These are phyloP conservation scores for Apodospora peruviana DNA, from an alignment of 495 filamentous ascomycete genomes.

Conservation along the genomic window DNA sequence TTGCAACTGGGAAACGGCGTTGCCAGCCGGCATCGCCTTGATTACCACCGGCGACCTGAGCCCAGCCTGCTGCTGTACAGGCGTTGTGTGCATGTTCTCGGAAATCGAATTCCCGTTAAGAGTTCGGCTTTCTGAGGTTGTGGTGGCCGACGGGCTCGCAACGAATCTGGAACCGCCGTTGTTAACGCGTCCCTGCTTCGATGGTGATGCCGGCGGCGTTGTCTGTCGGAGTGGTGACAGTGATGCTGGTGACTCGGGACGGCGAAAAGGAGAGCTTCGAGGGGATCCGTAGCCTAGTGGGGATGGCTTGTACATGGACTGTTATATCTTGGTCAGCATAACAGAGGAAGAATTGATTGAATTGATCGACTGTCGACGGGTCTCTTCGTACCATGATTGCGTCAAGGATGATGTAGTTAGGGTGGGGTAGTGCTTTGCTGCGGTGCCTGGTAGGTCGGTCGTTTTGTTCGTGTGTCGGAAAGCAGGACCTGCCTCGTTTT, in stretches of 20 bases:
- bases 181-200: slow-evolving; percentile 27
- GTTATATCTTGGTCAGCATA: not conserved
- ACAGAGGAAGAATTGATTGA: no score
- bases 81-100: slow-evolving; percentile 20
- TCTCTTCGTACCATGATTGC: slow-evolving; percentile 6
- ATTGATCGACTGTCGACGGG: no score
- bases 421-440: not conserved
- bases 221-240: slow-evolving; percentile 43
- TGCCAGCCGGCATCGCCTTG: slow-evolving; percentile 25
- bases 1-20: slow-evolving; percentile 57
- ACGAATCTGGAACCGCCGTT: slow-evolving; percentile 39
- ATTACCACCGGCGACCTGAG: slow-evolving; percentile 3
- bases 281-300: slow-evolving; percentile 44
- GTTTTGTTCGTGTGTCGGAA: not conserved
- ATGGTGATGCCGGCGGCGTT: slow-evolving; percentile 41
- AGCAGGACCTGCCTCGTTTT: not conserved
- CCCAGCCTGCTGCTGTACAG: slow-evolving; percentile 4
- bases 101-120: slow-evolving; percentile 22
- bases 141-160: slow-evolving; percentile 20
- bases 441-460: not conserved
- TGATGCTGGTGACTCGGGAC: slow-evolving; percentile 51
- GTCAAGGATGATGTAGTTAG: not conserved
- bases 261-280: slow-evolving; percentile 69
- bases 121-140: slow-evolving; percentile 23
- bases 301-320: slow-evolving; percentile 62